Base-by-base conservation (phyloP, 441 rosid species). In the Hypseocharis bilobata region DNA sequence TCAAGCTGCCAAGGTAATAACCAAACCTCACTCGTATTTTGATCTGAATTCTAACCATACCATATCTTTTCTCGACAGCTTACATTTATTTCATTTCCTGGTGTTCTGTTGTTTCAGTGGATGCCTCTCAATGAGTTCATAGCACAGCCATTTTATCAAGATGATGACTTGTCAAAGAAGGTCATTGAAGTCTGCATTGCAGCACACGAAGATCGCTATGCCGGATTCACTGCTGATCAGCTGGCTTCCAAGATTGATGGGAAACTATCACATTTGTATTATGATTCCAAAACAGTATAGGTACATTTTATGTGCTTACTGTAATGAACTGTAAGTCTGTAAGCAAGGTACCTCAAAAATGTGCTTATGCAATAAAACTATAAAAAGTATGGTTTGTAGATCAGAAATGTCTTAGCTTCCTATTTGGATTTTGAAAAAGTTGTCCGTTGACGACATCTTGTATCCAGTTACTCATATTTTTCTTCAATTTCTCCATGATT, bases 211-310 rank as follows among this genome's bases (percentile, higher is more conserved):
- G 72, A 72, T 40, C 63, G 67, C 3, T 72, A 72, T 65, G 10
- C 44, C 7, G 82, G 85, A 20, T 79, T 83, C 69, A 54, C 44
- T 34, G 71, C 81, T 23, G 74, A 67, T 51, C 76, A 66, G n/a
- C 27, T 83, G 67, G 65, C 64, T 54, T 83, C 84, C 28, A 81
- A 79, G 70, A 74, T 83, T 11, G 82, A 79, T 42, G 82, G 81
- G 14, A 70, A 73, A 20, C 56, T 66, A 17, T 73, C 84, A 0
- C 68, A 62, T 66, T 68, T 83, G 52, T 77, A 79, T 27, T 70
- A 74, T 60, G 49, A 60, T 28, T n/a, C 62, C 13, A 29, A 13
- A 27, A 13, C 16, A 28, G 17, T 10, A 14, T n/a, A 28, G 8
- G 3, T 8, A 17, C 62, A 30, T 1, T 6, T 1, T 28, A 14